Base-by-base conservation (phyloP, 345 rosid genomes). In the Euclidium syriacum region DNA sequence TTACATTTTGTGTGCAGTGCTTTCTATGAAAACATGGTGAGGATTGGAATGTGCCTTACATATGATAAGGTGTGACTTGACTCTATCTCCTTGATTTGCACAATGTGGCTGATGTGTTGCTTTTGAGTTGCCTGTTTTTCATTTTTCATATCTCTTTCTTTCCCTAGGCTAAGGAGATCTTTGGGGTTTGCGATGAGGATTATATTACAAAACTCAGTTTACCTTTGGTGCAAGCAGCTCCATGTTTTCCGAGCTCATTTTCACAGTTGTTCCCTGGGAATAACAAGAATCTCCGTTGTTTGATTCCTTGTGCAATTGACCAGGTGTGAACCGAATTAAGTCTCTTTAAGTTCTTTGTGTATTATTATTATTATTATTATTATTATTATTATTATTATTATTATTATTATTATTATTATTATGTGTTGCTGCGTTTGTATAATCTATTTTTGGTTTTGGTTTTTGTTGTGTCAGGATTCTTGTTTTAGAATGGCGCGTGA, bases 401-500 rank as follows among this genome's bases (percentile, higher is more conserved):
- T n/a, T n/a, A n/a, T n/a, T n/a, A n/a, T n/a, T n/a, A n/a, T n/a
- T n/a, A n/a, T n/a, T n/a, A n/a, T n/a, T n/a, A n/a, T n/a, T n/a
- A n/a, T n/a, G n/a, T n/a, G n/a, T n/a, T n/a, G n/a, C n/a, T 56
- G 47, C 23, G 8, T 38, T 56, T 9, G 30, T 30, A 30, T 35
- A 23, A 20, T n/a, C n/a, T n/a, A n/a, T 2, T 40, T 4, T 16
- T 8, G 40, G 7, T 44, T n/a, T 68, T 61, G 52, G 25, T 26
- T 76, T 58, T 46, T n/a, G n/a, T 26, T 71, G n/a, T n/a, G n/a
- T 70, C 88, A 89, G 98, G 98, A 92, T 74, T 97, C 97, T 47
- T 94, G 90, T 76, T 92, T 90, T 73, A 87, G 96, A 75, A 90
- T 87, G 96, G 87, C 99, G 9, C 76, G 96, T n/a, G 96, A 92